Evolutionary conservation across 306 rosid genomes (phyloP).

Genomic region (Malus domestica): DNA sequence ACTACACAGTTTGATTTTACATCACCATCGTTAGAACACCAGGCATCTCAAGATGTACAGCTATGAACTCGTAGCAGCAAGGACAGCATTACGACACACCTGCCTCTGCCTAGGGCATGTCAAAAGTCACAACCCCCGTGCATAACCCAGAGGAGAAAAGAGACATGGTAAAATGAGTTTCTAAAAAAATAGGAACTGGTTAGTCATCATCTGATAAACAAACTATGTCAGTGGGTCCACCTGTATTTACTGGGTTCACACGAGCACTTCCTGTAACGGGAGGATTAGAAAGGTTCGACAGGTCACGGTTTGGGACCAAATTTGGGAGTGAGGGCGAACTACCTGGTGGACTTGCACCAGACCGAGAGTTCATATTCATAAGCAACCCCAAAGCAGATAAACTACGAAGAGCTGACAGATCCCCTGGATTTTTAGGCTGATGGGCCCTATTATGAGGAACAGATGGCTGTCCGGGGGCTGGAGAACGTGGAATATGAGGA

Average conservation of each 20-base stretch:
- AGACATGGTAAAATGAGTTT: neutral
- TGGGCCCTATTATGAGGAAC: constrained; percentile 17
- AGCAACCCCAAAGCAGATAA: constrained; percentile 26
- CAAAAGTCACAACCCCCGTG: neutral
- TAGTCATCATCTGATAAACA: constrained; percentile 82
- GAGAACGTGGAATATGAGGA: constrained; percentile 21
- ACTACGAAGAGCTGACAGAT: constrained; percentile 12
- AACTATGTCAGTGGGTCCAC: constrained; percentile 37
- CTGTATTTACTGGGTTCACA: constrained; percentile 21
- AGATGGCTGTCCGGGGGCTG: constrained; percentile 17
- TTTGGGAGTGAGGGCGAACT: constrained; percentile 10
- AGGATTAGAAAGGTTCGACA: constrained; percentile 11
- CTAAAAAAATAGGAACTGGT: constrained; percentile 4
- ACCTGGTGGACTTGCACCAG: constrained; percentile 24
- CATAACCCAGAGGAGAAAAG: neutral
- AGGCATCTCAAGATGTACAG: neutral
- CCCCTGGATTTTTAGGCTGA: constrained; percentile 13
- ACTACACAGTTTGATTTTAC: neutral
- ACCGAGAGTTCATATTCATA: constrained; percentile 19
- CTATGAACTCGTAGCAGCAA: neutral
- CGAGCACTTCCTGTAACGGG: constrained; percentile 8
- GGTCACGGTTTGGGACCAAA: constrained; percentile 4
- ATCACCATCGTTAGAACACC: neutral
- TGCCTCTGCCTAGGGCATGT: constrained; percentile 4
- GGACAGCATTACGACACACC: neutral